phyloP scores from a whole-genome alignment of 495 filamentous ascomycete genomes.

The Tuber calosporum region DNA sequence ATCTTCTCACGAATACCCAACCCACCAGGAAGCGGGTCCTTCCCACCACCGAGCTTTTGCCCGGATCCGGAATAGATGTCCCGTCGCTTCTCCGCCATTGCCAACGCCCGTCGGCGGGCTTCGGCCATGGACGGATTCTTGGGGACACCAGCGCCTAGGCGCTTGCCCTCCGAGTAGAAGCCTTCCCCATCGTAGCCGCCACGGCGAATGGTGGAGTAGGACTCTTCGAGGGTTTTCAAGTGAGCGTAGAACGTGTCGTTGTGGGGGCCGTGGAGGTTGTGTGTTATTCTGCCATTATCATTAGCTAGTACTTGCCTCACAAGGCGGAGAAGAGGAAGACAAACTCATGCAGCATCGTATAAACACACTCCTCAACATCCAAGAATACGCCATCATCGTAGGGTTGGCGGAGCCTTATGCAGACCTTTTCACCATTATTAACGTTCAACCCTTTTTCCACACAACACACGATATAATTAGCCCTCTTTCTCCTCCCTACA shows the following conservation, averaged over 20 bases:
- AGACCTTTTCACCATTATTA: constrained; percentile 68
- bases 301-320: constrained; percentile 30
- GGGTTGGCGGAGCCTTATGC: constrained; percentile 72
- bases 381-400: constrained; percentile 71
- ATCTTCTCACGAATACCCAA: constrained; percentile 69
- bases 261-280: constrained; percentile 78
- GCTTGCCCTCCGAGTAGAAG: constrained; percentile 68
- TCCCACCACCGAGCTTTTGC: constrained; percentile 62
- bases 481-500: constrained; percentile 5
- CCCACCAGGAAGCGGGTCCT: constrained; percentile 50
- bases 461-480: constrained; percentile 7
- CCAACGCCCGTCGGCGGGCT: constrained; percentile 65
- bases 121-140: constrained; percentile 55
- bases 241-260: constrained; percentile 72
- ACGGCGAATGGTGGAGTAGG: constrained; percentile 62
- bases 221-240: constrained; percentile 82
- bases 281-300: constrained; percentile 51
- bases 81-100: constrained; percentile 66
- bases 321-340: constrained; percentile 20
- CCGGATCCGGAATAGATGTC: constrained; percentile 57
- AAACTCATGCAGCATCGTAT: constrained; percentile 92
- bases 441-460: constrained; percentile 59
- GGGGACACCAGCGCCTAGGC: constrained; percentile 53
- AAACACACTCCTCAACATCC: constrained; percentile 67
- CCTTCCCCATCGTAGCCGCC: constrained; percentile 92